A percentile compares a stretch with the other conserved stretches of the same genome.
These are phyloP conservation scores for Aureobasidium pullulans DNA, from an alignment of 2,329 filamentous ascomycete species.

Conservation along the genomic window DNA sequence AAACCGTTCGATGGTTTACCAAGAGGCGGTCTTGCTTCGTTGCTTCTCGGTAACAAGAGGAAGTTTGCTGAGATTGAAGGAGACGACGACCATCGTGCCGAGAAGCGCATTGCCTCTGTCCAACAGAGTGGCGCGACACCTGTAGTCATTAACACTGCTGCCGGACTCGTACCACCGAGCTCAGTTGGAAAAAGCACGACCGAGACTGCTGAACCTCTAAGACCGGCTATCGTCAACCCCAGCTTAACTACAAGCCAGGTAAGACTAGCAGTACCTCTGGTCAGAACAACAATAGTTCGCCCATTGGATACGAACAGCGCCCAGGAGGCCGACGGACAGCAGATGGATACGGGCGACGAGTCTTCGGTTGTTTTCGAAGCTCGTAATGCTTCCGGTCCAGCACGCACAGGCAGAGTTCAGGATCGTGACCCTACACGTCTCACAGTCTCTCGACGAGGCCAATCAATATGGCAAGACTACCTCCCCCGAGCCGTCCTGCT, in stretches of 20 bases:
- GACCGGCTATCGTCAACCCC: conserved; percentile 80
- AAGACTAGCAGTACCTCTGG: conserved; percentile 77
- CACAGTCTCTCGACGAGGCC: conserved; percentile 71
- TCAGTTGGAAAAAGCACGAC: conserved; percentile 54
- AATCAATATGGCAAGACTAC: conserved; percentile 87
- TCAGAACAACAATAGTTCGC: conserved; percentile 74
- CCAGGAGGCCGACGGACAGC: conserved; percentile 31
- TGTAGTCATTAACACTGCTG: conserved; percentile 67
- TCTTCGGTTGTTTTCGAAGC: conserved; percentile 71
- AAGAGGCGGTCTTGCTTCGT: conserved; percentile 74
- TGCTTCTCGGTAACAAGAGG: conserved; percentile 89
- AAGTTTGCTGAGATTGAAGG: conserved; percentile 67
- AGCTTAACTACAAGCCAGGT: conserved; percentile 74
- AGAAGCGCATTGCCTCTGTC: conserved; percentile 52
- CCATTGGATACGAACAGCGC: conserved; percentile 59
- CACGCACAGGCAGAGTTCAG: conserved; percentile 52
- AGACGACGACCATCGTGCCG: conserved; percentile 61
- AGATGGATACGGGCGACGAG: conserved; percentile 48
- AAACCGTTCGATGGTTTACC: conserved; percentile 92
- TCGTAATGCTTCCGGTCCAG: conserved; percentile 63
- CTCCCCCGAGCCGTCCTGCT: conserved; percentile 80
- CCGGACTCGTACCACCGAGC: conserved; percentile 71
- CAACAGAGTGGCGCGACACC: conserved; percentile 59
- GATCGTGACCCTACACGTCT: conserved; percentile 77
- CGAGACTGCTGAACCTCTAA: conserved; percentile 71